phyloP scores from a whole-genome alignment of 1,284 basidiomycete species.

The Ustilago curta region DNA sequence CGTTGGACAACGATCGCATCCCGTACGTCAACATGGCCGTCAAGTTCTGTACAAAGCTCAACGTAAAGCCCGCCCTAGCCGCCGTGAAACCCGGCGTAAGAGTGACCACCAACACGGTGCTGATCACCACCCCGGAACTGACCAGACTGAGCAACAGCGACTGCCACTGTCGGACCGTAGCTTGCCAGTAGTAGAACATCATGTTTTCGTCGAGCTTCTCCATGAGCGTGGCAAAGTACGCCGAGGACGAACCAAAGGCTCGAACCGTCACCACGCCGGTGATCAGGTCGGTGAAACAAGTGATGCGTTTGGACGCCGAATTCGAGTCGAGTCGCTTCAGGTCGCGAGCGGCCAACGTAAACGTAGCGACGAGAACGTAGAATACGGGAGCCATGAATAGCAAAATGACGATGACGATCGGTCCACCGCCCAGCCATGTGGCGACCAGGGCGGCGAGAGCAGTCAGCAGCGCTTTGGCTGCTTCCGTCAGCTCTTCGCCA shows the following conservation, averaged over 20 bases:
- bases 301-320: slow-evolving; percentile 78
- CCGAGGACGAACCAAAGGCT: slow-evolving; percentile 74
- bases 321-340: slow-evolving; percentile 83
- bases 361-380: slow-evolving; percentile 73
- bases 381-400: slow-evolving; percentile 67
- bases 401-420: slow-evolving; percentile 76
- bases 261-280: slow-evolving; percentile 87
- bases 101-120: slow-evolving; percentile 56
- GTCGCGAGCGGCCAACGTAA: slow-evolving; percentile 88
- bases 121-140: slow-evolving; percentile 57
- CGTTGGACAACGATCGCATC: slow-evolving; percentile 67
- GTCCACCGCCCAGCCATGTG: slow-evolving; percentile 77
- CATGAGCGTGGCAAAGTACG: slow-evolving; percentile 74
- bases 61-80: slow-evolving; percentile 55
- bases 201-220: slow-evolving; percentile 84
- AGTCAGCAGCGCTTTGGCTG: slow-evolving; percentile 48
- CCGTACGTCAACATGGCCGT: slow-evolving; percentile 55
- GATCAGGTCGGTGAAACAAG: slow-evolving; percentile 87
- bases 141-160: slow-evolving; percentile 75
- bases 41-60: slow-evolving; percentile 59
- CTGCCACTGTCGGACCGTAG: slow-evolving; percentile 85
- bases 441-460: slow-evolving; percentile 74
- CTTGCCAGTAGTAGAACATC: slow-evolving; percentile 85
- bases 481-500: slow-evolving; percentile 65
- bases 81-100: slow-evolving; percentile 30